Evolutionary conservation across 768 basidiomycete genomes (phyloP).

Genomic region (Suillus fuscotomentosus): DNA sequence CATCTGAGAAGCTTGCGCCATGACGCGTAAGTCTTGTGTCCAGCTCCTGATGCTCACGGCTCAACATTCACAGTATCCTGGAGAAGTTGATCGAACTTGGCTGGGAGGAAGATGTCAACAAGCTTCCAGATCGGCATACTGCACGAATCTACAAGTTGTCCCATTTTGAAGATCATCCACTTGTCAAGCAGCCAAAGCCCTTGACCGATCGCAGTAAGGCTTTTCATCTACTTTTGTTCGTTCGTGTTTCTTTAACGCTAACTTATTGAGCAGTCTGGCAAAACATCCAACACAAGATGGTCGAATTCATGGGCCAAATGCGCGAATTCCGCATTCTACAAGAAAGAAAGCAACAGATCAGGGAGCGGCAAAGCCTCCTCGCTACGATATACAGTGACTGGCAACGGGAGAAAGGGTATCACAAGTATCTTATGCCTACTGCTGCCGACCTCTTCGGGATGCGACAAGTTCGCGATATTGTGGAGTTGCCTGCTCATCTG

Average conservation of each 20-base stretch:
- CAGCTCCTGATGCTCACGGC: not conserved
- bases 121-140: constrained; percentile 19
- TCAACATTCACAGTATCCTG: constrained; percentile 30
- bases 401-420: not conserved
- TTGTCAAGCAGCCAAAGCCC: constrained; percentile 11
- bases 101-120: constrained; percentile 36
- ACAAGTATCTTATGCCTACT: not conserved
- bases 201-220: constrained; percentile 12
- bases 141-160: constrained; percentile 19
- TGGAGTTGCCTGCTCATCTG: not conserved
- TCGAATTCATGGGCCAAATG: constrained; percentile 13
- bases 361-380: not conserved
- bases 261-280: constrained; percentile 6
- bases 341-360: constrained; percentile 6
- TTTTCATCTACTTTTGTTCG: not conserved
- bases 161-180: constrained; percentile 20
- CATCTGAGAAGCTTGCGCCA: constrained; percentile 34
- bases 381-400: constrained; percentile 2
- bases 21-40: constrained; percentile 31
- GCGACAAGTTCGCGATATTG: not conserved
- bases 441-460: not conserved
- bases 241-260: constrained; percentile 2
- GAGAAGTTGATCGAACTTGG: constrained; percentile 40
- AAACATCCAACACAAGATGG: constrained; percentile 10
- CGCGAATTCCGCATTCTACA: constrained; percentile 7